Conservation (phyloP, 2,329 filamentous ascomycete species). For the Colletotrichum plurivorum region DNA sequence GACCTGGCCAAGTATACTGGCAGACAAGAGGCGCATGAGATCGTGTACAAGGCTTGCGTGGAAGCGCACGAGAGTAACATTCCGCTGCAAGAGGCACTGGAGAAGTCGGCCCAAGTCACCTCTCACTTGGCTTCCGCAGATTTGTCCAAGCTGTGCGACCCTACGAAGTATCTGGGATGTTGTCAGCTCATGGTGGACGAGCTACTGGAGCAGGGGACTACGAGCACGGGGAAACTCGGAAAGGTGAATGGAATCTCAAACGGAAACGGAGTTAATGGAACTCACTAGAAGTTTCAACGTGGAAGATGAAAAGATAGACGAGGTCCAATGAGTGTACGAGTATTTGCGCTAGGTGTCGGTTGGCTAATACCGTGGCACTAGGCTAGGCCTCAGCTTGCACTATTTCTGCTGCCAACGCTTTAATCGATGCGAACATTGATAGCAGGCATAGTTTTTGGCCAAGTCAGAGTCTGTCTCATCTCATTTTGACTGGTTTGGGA, state of each 20-base stretch:
- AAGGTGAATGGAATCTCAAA: not conserved
- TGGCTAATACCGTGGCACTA: no score
- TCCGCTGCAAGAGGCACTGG: constrained; percentile 59
- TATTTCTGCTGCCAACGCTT: no score
- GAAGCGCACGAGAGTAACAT: constrained; percentile 60
- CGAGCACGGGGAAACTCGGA: not conserved
- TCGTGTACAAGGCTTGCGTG: constrained; percentile 69
- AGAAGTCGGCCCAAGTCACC: constrained; percentile 56
- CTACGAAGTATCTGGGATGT: constrained; percentile 39
- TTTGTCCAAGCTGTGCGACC: constrained; percentile 44
- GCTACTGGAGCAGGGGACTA: constrained; percentile 14
- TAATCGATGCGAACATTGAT: no score
- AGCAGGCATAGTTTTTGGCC: no score
- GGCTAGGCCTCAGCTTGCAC: no score
- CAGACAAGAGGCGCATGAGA: constrained; percentile 67
- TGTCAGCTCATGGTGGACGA: constrained; percentile 41
- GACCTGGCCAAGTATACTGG: constrained; percentile 66
- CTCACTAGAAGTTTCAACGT: no score
- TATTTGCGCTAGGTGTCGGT: no score
- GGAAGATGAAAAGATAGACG: no score
- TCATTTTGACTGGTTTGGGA: no score
- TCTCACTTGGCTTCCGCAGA: constrained; percentile 50
- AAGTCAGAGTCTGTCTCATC: no score
- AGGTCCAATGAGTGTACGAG: no score
- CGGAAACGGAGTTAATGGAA: not conserved